Base-by-base conservation (phyloP, 177 flowering plant genomes). In the Vitis hybrid region DNA sequence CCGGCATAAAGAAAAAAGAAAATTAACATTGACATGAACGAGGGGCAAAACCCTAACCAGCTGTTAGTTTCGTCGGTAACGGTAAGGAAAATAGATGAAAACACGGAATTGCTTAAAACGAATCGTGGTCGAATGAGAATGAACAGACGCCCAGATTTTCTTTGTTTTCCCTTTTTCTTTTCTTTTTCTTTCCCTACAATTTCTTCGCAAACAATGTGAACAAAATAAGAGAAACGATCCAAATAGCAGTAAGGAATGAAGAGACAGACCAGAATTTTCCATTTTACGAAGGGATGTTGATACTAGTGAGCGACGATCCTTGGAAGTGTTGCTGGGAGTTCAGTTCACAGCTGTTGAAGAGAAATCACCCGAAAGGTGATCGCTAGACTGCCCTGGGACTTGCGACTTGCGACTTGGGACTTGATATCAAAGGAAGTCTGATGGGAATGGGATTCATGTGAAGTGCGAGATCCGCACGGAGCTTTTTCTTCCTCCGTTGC, bases 231-330 rank as follows among this genome's bases (percentile, higher is more conserved):
- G 9, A n/a, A 69, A 10, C 14, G n/a, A 12, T 15, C 6, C 15
- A 50, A 39, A 48, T 10, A 70, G 73, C 22, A 13, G 22, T 11
- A 2, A 31, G 10, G 59, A 7, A 50, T 49, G 7, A 55, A 2
- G 45, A 29, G 20, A 61, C 75, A 45, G n/a, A 76, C 79, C 79
- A 1, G 73, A 13, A 62, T 49, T 69, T 0, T 76, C 75, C 79
- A 76, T 70, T 70, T 56, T 55, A 31, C 2, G 5, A 5, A 9
- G 55, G 8, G 33, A n/a, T 20, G 50, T 65, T 33, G 10, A 22
- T 7, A 14, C 15, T 51, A 15, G 53, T 31, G 15, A 19, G 66
- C 29, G 15, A 63, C 45, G 45, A 39, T 39, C 45, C 45, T 39
- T 39, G 45, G 15, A 60, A 18, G 13, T 51, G 65, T 63, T 45